Conservation (phyloP, 257 asterid species). For the Orobanche coerulescens region DNA sequence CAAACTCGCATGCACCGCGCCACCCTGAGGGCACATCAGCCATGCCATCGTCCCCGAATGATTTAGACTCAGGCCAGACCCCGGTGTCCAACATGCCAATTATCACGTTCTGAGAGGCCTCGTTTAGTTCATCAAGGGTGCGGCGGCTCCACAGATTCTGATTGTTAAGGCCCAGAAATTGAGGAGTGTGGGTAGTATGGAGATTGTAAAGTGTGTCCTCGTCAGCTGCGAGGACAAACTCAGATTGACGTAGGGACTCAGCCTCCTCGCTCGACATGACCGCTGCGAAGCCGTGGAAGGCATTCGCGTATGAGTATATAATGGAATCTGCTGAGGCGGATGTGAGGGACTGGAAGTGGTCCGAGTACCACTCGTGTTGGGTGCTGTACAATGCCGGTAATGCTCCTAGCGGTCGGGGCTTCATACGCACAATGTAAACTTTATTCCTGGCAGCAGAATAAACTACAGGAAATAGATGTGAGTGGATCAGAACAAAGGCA, state of each 20-base stretch:
- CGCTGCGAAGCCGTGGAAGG: slow-evolving; percentile 43
- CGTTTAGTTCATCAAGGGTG: slow-evolving; percentile 32
- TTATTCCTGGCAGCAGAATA: slow-evolving; percentile 23
- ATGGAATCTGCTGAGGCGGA: slow-evolving; percentile 32
- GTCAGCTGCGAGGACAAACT: slow-evolving; percentile 36
- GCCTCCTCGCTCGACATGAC: slow-evolving; percentile 34
- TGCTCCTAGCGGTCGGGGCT: slow-evolving; percentile 31
- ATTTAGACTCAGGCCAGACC: slow-evolving; percentile 42
- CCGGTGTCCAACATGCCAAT: slow-evolving; percentile 43
- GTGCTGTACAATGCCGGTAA: slow-evolving; percentile 28
- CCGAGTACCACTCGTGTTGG: slow-evolving; percentile 39
- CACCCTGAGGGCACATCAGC: slow-evolving; percentile 33
- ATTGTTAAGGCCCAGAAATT: slow-evolving; percentile 40
- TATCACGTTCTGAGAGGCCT: slow-evolving; percentile 38
- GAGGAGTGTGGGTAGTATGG: slow-evolving; percentile 55
- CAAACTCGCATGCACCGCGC: slow-evolving; percentile 39
- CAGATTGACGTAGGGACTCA: slow-evolving; percentile 36
- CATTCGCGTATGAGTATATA: slow-evolving; percentile 39
- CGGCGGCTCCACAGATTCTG: slow-evolving; percentile 34
- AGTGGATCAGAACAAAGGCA: slow-evolving; percentile 22
- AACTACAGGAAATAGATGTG: slow-evolving; percentile 17
- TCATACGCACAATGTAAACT: slow-evolving; percentile 45
- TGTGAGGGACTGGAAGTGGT: slow-evolving; percentile 37
- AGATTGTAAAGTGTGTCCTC: slow-evolving; percentile 41
- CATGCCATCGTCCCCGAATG: slow-evolving; percentile 28